Percentiles rank a stretch among this genome's conserved stretches.
phyloP scores from a whole-genome alignment of 2,329 filamentous ascomycete species.

The Epichloe sibirici region DNA sequence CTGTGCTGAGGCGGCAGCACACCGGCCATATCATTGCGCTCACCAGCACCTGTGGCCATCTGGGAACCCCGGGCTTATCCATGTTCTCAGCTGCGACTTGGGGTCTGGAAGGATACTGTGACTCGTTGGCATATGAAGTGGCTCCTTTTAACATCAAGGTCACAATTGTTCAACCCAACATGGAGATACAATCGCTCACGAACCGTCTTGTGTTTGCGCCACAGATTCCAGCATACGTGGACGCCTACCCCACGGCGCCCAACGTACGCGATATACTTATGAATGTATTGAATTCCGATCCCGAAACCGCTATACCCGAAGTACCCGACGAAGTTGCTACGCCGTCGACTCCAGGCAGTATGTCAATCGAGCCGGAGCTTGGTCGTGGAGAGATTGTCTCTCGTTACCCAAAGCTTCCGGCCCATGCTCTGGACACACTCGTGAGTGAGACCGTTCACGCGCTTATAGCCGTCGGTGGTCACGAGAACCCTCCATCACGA shows the following conservation, averaged over 20 bases:
- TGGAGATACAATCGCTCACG: slow-evolving; percentile 79
- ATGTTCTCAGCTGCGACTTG: slow-evolving; percentile 89
- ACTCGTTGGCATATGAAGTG: slow-evolving; percentile 90
- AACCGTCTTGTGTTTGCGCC: slow-evolving; percentile 80
- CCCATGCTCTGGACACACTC: slow-evolving; percentile 56
- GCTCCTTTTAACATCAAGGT: slow-evolving; percentile 95
- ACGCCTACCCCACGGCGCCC: slow-evolving; percentile 47
- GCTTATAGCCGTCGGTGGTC: slow-evolving; percentile 80
- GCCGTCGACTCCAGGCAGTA: slow-evolving; percentile 19
- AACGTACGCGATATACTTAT: slow-evolving; percentile 73
- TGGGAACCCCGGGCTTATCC: slow-evolving; percentile 81
- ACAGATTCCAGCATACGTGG: slow-evolving; percentile 45
- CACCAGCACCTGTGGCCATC: slow-evolving; percentile 81
- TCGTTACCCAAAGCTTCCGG: slow-evolving; percentile 63
- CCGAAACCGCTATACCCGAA: slow-evolving; percentile 42
- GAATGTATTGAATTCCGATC: slow-evolving; percentile 65
- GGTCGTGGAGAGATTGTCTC: slow-evolving; percentile 39
- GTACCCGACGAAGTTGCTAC: slow-evolving; percentile 16
- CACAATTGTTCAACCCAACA: slow-evolving; percentile 89
- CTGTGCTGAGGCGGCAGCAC: slow-evolving; percentile 64
- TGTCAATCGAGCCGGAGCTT: slow-evolving; percentile 20
- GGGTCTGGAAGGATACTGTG: slow-evolving; percentile 92
- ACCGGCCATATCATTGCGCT: slow-evolving; percentile 85
- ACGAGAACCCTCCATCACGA: slow-evolving; percentile 87
- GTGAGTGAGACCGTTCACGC: slow-evolving; percentile 86